These are phyloP conservation scores for Mortierella antarctica DNA, from an alignment of 192 early-diverging fungal genomes.

Conservation along the genomic window DNA sequence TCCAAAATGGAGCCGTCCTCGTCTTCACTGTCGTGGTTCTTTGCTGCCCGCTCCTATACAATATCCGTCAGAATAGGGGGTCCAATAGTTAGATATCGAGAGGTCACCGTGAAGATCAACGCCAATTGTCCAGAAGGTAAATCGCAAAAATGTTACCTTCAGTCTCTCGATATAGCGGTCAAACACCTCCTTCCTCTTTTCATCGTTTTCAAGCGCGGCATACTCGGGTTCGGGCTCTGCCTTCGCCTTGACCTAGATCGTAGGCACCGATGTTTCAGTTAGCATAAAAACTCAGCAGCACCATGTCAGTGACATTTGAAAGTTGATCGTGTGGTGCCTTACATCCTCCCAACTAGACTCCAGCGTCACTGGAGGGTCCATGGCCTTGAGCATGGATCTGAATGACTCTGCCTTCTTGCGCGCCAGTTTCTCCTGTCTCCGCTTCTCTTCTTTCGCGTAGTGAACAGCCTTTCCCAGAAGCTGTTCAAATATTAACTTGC, in stretches of 20 bases:
- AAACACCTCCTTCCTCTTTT: conserved; percentile 76
- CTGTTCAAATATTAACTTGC: conserved; percentile 64
- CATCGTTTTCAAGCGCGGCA: conserved; percentile 72
- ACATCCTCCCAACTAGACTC: conserved; percentile 79
- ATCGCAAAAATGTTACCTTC: conserved; percentile 56
- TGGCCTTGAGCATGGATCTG: conserved; percentile 74
- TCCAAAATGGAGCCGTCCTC: conserved; percentile 72
- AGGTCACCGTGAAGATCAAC: not conserved
- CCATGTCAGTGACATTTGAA: conserved; percentile 10
- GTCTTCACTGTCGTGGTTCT: conserved; percentile 70
- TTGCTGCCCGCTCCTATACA: conserved; percentile 54
- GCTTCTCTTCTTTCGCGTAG: conserved; percentile 76
- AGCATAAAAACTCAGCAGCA: not conserved
- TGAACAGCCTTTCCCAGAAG: conserved; percentile 67
- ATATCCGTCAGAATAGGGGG: too few relatives aligned
- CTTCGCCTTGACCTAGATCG: conserved; percentile 14
- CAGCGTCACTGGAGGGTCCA: conserved; percentile 68
- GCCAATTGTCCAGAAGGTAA: not conserved
- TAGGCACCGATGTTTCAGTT: not conserved
- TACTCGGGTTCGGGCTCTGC: conserved; percentile 68
- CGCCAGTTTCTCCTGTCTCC: conserved; percentile 73
- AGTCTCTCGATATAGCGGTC: conserved; percentile 74
- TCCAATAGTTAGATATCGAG: too few relatives aligned
- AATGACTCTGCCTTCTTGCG: conserved; percentile 84
- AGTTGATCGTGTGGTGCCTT: not conserved